Evolutionary conservation across 768 basidiomycete genomes (phyloP), one percentile per base, ranked within the genome.

Genomic region (Ramaria sp.): DNA sequence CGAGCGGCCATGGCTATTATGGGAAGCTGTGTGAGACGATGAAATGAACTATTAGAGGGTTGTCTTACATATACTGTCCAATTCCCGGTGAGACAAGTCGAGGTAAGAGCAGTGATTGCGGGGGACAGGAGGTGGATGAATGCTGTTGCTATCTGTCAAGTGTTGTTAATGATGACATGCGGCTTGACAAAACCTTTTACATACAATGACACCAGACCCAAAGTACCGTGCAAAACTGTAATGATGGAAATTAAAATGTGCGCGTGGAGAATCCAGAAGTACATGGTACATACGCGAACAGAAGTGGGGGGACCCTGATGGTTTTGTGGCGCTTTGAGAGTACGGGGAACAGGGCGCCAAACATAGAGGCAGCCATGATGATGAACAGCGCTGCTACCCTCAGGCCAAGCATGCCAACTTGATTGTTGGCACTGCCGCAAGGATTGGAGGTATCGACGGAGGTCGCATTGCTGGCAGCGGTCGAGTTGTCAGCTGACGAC

Each of bases 61-160:
- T 34, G 16, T 74, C 84, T 61, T 61, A 91, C 89, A 65, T 94
- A 96, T 55, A 71, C 67, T 0, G 62, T 64, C 94, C 95, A 98
- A 32, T 67, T 78, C 2, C 76, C 68, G 0, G 74, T 61, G 22
- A 97, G 72, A 66, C 94, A 97, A 8, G 75, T 70, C 0, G 82
- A 85, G 18, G 71, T 67, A 3, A 98, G 73, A 36, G 78, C 87
- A 10, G 79, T 79, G 45, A 89, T 69, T 0, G 80, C 94, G 0
- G 94, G 85, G 5, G 77, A 69, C 5, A 95, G 72, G 0, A 95
- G 75, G 66, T 92, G 88, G 34, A 90, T 88, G 65, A 89, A 95
- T 3, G 88, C 85, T 9, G 92, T 95, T 1, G 90, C 90, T 56
- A 96, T 85, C 87, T 89, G 59, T 25, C 47, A 50, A 58, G 43